Evolutionary conservation across 2,329 filamentous ascomycete genomes (phyloP), one percentile per base, ranked within the genome.

Genomic region (Colletotrichum gigasporum): DNA sequence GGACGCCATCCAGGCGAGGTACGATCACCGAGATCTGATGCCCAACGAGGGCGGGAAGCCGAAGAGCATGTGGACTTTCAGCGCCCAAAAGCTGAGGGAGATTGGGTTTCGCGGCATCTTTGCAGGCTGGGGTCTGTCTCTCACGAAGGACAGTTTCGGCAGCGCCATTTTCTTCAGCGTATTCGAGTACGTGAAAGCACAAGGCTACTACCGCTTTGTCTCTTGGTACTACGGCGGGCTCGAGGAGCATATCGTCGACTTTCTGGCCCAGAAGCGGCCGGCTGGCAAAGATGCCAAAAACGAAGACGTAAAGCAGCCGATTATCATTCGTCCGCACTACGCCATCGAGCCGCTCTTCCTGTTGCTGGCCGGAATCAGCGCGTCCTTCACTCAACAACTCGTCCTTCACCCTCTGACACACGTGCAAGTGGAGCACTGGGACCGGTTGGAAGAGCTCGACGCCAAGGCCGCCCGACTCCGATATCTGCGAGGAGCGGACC

Each of bases 151-250:
- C 71, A 87, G 87, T 26, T 75, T 91, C 5, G 91, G 91, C 11
- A 87, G 85, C 55, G 91, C 88, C 34, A 76, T 91, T 16, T 93
- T 93, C 82, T 94, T 94, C 76, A 87, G 85, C 69, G 87, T 86
- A 0, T 94, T 94, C 67, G 91, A 94, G 76, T 91, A 88, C 48
- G 80, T 93, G 71, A 94, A 94, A 74, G 89, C 88, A 10, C 91
- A 94, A 73, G 83, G 83, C 11, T 91, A 92, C 76, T 93, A 93
- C 75, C 80, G 80, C 44, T 94, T 91, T 71, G 86, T 94, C 30
- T 86, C 84, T 12, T 88, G 86, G 79, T 92, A 89, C 73, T 94
- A 94, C 69, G 87, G 88, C 26, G 83, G 83, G 1, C 74, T 88
- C 22, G 83, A 80, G 26, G 80, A 82, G 39, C 82, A 87, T 32